A percentile compares a stretch with the other conserved stretches of the same genome.
These are phyloP conservation scores for Circinella minor DNA, from an alignment of 371 early-diverging fungal species.

Conservation along the genomic window DNA sequence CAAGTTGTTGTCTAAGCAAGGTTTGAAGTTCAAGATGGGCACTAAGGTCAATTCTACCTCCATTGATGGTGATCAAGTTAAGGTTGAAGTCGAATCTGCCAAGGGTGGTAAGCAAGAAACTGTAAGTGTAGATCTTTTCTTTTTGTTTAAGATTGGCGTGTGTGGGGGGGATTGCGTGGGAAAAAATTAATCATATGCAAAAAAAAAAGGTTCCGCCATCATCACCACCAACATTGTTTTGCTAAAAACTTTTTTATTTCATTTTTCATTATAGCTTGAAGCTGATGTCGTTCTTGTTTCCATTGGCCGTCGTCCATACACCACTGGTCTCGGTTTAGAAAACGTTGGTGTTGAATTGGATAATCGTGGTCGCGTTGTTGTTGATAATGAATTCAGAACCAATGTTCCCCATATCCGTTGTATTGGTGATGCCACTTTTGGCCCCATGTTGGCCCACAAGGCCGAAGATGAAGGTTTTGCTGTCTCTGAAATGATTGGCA, in stretches of 20 bases:
- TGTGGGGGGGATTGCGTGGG: too few relatives aligned
- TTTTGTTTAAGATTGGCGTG: too few relatives aligned
- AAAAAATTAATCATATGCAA: background rate
- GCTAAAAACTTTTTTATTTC: background rate
- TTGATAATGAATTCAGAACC: constrained; percentile 91
- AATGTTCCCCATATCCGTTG: constrained; percentile 88
- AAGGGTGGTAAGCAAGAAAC: constrained; percentile 82
- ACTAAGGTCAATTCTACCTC: constrained; percentile 94
- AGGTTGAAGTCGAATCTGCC: constrained; percentile 91
- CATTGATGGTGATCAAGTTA: constrained; percentile 83
- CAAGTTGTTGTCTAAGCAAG: constrained; percentile 91
- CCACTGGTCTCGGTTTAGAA: constrained; percentile 91
- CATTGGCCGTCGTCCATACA: constrained; percentile 96
- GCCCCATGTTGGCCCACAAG: constrained; percentile 99
- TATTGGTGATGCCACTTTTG: constrained; percentile 97
- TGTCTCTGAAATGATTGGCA: constrained; percentile 90
- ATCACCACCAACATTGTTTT: background rate
- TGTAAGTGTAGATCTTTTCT: constrained; percentile 44
- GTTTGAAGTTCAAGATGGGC: constrained; percentile 96
- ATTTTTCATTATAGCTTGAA: constrained; percentile 61
- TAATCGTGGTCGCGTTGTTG: constrained; percentile 87
- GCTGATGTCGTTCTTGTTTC: constrained; percentile 94
- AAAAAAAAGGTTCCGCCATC: too few relatives aligned
- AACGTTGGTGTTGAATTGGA: constrained; percentile 89
- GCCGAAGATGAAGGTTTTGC: constrained; percentile 99